phyloP scores from a whole-genome alignment of 208 protist genomes.

The Trypanosoma mega region DNA sequence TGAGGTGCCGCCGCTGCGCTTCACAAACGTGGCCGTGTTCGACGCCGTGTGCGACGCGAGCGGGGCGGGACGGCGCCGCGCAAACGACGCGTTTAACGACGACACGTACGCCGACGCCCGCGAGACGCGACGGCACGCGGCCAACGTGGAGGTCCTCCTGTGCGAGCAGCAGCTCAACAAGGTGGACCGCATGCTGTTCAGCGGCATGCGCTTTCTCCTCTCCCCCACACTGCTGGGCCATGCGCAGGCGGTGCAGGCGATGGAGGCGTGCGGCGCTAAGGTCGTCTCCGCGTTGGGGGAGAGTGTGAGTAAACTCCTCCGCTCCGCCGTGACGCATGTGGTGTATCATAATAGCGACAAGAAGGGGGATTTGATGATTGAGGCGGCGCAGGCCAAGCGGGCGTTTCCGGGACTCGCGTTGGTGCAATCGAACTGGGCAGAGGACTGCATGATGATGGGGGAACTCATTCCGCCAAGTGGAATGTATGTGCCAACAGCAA shows the following conservation, averaged over 20 bases:
- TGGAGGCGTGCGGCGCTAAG: slow-evolving; percentile 64
- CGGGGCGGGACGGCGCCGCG: background rate
- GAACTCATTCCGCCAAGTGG: slow-evolving; percentile 69
- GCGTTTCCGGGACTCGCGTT: slow-evolving; percentile 64
- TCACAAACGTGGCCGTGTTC: slow-evolving; percentile 68
- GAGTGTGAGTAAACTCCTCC: slow-evolving; percentile 40
- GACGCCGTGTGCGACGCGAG: slow-evolving; percentile 48
- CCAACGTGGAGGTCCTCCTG: slow-evolving; percentile 59
- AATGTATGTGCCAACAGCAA: slow-evolving; percentile 75
- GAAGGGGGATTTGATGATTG: slow-evolving; percentile 68
- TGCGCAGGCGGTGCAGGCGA: slow-evolving; percentile 27
- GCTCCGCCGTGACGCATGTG: slow-evolving; percentile 66
- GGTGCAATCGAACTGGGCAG: slow-evolving; percentile 67
- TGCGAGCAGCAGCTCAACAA: slow-evolving; percentile 62
- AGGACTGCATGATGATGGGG: slow-evolving; percentile 84
- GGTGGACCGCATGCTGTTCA: slow-evolving; percentile 76
- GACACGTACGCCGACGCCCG: slow-evolving; percentile 50
- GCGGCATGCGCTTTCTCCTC: slow-evolving; percentile 58
- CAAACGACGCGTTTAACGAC: slow-evolving; percentile 33
- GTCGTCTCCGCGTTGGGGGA: slow-evolving; percentile 32
- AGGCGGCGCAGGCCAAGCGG: slow-evolving; percentile 44
- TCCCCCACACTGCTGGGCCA: slow-evolving; percentile 54
- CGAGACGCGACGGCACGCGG: slow-evolving; percentile 26
- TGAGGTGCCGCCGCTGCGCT: slow-evolving; percentile 47
- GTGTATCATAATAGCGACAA: slow-evolving; percentile 79